These are phyloP conservation scores for Populus hybrid DNA, from an alignment of 441 rosid species.

Conservation along the genomic window DNA sequence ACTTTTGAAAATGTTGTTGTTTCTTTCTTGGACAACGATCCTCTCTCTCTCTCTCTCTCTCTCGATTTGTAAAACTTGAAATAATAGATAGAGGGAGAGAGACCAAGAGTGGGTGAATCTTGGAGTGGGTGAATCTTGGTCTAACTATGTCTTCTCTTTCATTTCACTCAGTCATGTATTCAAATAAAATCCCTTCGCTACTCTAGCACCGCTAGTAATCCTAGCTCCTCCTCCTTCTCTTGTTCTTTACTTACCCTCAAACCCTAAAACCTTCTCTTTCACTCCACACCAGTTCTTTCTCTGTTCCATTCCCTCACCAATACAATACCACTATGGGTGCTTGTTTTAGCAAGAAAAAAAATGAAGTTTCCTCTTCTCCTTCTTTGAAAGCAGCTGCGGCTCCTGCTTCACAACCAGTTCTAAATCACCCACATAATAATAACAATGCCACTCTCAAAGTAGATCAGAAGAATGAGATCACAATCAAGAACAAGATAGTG, in stretches of 20 bases:
- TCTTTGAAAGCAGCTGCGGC: constrained; percentile 6
- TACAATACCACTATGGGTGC: constrained; percentile 43
- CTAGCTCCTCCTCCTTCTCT: background rate
- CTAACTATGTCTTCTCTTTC: background rate
- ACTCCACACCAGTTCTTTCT: background rate
- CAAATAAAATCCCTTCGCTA: too few species aligned
- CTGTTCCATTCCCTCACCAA: background rate
- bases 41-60: too few species aligned
- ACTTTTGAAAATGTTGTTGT: constrained; percentile 22
- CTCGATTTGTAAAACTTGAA: too few species aligned
- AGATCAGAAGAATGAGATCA: background rate
- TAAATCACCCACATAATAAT: too few species aligned
- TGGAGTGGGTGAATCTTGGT: background rate
- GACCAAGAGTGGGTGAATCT: too few species aligned
- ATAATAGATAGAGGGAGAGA: too few species aligned
- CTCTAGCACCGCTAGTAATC: background rate
- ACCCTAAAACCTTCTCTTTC: background rate
- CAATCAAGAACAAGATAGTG: background rate
- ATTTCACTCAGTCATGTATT: too few species aligned
- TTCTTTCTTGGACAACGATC: too few species aligned
- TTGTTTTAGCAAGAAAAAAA: constrained; percentile 59
- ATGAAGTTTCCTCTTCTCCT: constrained; percentile 15
- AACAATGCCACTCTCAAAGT: background rate
- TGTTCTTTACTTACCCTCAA: background rate
- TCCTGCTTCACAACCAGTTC: background rate